Conservation (phyloP, 2,329 filamentous ascomycete species). For the Fusarium nisikadoi region DNA sequence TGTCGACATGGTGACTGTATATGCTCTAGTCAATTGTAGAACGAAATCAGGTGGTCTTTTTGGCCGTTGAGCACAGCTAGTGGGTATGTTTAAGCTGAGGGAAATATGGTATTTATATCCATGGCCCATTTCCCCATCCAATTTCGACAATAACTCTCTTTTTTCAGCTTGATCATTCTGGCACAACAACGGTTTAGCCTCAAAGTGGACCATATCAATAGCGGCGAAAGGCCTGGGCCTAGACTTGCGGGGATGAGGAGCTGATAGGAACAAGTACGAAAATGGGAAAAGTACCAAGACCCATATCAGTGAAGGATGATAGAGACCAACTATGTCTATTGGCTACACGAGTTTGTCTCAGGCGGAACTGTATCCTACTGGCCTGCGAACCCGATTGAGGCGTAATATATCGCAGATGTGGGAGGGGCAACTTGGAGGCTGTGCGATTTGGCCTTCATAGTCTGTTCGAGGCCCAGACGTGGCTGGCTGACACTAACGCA, state of each 20-base stretch:
- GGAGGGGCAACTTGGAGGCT: neutral
- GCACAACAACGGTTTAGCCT: neutral
- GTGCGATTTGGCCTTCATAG: neutral
- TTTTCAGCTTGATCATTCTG: neutral
- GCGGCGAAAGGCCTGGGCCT: neutral
- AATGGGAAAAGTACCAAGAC: neutral
- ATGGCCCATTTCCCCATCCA: fast-evolving
- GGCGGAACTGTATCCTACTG: neutral
- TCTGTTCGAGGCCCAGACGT: neutral
- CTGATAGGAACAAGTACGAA: neutral
- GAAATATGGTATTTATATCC: neutral
- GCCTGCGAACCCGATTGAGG: neutral
- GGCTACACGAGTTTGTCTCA: fast-evolving
- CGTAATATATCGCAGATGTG: neutral
- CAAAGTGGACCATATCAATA: neutral
- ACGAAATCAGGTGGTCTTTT: fast-evolving
- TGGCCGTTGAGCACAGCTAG: neutral
- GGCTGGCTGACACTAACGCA: neutral
- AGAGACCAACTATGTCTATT: neutral
- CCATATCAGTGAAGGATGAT: neutral
- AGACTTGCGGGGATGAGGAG: neutral
- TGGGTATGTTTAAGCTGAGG: no score
- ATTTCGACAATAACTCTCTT: neutral
- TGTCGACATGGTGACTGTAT: neutral
- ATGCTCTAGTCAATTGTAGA: no score